Evolutionary conservation across 169 alveolate species (phyloP).

Genomic region (Plasmodium gallinaceum): DNA sequence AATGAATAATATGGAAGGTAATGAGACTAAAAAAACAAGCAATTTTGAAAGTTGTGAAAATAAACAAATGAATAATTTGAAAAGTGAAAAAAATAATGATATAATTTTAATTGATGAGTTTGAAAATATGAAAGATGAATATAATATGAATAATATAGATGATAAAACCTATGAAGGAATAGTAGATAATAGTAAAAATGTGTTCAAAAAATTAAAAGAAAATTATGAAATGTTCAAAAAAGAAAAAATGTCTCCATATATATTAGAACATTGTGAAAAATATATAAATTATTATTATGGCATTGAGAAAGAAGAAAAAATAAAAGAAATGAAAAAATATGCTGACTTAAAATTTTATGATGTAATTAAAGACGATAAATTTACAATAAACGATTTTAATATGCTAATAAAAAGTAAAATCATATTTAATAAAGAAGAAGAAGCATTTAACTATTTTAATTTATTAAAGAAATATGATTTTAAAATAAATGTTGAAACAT

Average conservation of each 20-base stretch:
- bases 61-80: not conserved
- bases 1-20: no score
- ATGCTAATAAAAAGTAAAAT: constrained; percentile 63
- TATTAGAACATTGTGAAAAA: constrained; percentile 45
- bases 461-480: constrained; percentile 75
- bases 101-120: not conserved
- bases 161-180: constrained; percentile 48
- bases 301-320: constrained; percentile 65
- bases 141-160: not conserved
- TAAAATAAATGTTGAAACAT: constrained; percentile 79
- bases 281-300: constrained; percentile 70
- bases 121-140: not conserved
- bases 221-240: constrained; percentile 60
- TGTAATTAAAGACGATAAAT: constrained; percentile 49
- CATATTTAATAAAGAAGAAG: constrained; percentile 38
- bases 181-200: constrained; percentile 40
- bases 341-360: constrained; percentile 44
- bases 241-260: constrained; percentile 34
- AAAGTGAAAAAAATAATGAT: constrained; percentile 5
- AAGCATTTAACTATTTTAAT: constrained; percentile 71
- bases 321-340: constrained; percentile 41
- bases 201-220: constrained; percentile 45
- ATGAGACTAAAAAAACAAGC: not conserved
- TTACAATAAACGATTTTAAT: constrained; percentile 41
- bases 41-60: not conserved